phyloP scores from a whole-genome alignment of 2,329 filamentous ascomycete species.

The Coniochaeta prunicola region DNA sequence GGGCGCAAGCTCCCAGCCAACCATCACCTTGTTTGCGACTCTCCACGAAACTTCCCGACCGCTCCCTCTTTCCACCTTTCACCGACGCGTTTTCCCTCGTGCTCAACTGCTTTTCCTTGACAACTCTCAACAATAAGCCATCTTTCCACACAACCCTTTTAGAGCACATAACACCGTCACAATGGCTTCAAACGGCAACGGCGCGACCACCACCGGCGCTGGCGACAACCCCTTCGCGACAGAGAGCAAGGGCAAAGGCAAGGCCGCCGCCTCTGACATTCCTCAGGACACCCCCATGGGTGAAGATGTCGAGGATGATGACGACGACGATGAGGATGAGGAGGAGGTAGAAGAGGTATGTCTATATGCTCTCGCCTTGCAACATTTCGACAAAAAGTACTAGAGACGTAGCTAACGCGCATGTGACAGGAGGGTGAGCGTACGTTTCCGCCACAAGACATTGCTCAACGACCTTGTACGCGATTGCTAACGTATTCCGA shows the following conservation, averaged over 20 bases:
- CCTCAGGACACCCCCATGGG: constrained; percentile 61
- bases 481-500: constrained; percentile 16
- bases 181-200: constrained; percentile 38
- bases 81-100: background rate
- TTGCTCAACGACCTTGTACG: background rate
- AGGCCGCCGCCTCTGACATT: constrained; percentile 52
- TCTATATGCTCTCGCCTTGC: background rate
- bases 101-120: background rate
- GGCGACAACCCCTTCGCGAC: constrained; percentile 15
- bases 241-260: constrained; percentile 64
- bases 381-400: background rate
- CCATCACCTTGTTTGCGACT: background rate
- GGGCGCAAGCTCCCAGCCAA: background rate
- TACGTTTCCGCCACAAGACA: constrained; percentile 6
- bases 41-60: background rate
- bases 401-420: constrained; percentile 12
- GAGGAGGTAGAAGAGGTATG: constrained; percentile 16
- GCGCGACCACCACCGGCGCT: constrained; percentile 32
- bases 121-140: background rate
- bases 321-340: constrained; percentile 37
- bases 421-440: constrained; percentile 20
- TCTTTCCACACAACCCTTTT: background rate
- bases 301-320: constrained; percentile 66
- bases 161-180: constrained; percentile 15
- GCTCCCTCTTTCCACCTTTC: background rate